A percentile compares a stretch with the other conserved stretches of the same genome.
phyloP scores from a whole-genome alignment of 371 early-diverging fungal genomes.

The Apophysomyces sp. region DNA sequence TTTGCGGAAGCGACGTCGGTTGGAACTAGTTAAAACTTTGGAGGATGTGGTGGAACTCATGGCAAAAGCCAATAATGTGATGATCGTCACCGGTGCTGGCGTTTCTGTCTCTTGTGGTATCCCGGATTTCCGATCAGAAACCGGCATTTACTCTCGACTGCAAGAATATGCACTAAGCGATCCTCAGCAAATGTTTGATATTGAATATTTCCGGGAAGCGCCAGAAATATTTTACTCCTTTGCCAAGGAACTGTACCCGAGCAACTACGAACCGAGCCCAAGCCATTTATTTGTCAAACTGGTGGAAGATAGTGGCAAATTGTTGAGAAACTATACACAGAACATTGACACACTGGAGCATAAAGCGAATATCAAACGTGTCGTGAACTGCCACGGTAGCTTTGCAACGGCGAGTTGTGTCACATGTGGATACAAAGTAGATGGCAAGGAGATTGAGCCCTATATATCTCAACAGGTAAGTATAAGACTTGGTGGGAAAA shows the following conservation, averaged over 20 bases:
- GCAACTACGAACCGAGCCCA: constrained; percentile 88
- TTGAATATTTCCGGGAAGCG: constrained; percentile 78
- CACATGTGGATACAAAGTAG: constrained; percentile 73
- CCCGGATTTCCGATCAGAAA: constrained; percentile 96
- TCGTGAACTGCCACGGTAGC: constrained; percentile 92
- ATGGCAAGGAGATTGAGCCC: constrained; percentile 76
- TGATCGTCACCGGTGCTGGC: constrained; percentile 94
- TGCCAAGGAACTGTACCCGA: constrained; percentile 88
- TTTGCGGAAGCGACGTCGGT: constrained; percentile 57
- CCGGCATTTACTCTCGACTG: constrained; percentile 92
- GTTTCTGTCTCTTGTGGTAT: constrained; percentile 96
- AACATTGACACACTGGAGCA: constrained; percentile 98
- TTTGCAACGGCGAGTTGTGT: constrained; percentile 94
- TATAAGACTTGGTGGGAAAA: not conserved
- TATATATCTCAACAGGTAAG: constrained; percentile 68
- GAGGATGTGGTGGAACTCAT: constrained; percentile 76
- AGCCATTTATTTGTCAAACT: constrained; percentile 92
- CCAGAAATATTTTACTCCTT: constrained; percentile 95
- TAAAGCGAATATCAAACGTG: constrained; percentile 79
- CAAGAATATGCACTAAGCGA: constrained; percentile 76
- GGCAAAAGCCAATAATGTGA: constrained; percentile 66
- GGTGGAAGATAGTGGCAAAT: constrained; percentile 78
- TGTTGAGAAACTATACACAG: constrained; percentile 96
- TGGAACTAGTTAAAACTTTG: constrained; percentile 63
- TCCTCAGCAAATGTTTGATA: constrained; percentile 92